Evolutionary conservation across 1,284 basidiomycete species (phyloP).

Genomic region (Spongiforma sp.): DNA sequence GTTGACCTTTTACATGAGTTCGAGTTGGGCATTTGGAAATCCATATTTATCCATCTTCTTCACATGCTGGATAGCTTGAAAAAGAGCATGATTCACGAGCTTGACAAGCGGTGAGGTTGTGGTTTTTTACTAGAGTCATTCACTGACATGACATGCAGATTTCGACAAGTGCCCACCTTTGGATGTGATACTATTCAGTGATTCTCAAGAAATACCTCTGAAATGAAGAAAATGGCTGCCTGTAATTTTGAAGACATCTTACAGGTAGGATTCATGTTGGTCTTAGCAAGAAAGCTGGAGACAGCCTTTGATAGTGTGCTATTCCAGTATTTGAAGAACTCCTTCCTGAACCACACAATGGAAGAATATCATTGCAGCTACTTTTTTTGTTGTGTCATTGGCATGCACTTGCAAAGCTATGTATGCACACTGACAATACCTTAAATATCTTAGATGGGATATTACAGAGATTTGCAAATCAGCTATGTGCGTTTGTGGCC

Average conservation of each 20-base stretch:
- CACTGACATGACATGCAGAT: not conserved
- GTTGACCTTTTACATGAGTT: not conserved
- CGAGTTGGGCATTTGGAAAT: not conserved
- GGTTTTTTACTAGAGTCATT: not conserved
- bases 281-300: not conserved
- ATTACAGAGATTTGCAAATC: not conserved
- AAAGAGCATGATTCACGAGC: not conserved
- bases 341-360: not conserved
- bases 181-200: not conserved
- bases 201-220: not conserved
- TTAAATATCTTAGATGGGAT: not conserved
- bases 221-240: not conserved
- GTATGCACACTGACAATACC: not conserved
- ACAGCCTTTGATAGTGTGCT: not conserved
- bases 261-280: not conserved
- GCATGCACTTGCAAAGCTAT: not conserved
- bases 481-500: not conserved
- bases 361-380: not conserved
- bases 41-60: not conserved
- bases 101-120: not conserved
- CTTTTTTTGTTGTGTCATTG: not conserved
- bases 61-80: not conserved
- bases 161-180: not conserved
- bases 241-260: not conserved
- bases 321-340: not conserved